Evolutionary conservation across 163 green algal species (phyloP).

Genomic region (Picocystis sp.): DNA sequence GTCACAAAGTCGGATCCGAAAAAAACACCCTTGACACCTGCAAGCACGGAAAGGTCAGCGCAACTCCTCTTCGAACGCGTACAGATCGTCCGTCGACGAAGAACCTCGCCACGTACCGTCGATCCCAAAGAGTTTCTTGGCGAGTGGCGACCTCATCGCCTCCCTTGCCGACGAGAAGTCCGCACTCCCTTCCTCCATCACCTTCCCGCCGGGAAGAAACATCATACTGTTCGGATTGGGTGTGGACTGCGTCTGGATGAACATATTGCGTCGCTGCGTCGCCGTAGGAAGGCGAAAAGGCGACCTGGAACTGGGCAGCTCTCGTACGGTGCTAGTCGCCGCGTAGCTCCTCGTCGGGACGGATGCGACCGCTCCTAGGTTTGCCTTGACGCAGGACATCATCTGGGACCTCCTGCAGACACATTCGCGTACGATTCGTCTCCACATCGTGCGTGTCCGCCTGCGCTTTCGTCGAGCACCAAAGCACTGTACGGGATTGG

Average conservation of each 20-base stretch:
- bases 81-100: no score
- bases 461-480: no score
- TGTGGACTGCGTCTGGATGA: slow-evolving; percentile 93
- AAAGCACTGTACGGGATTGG: no score
- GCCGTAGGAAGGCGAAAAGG: no score
- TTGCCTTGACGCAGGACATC: no score
- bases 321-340: no score
- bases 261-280: slow-evolving; percentile 43
- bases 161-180: slow-evolving; percentile 68
- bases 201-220: slow-evolving; percentile 77
- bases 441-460: no score
- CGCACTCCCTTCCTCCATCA: slow-evolving; percentile 57
- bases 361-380: no score
- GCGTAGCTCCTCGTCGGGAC: no score
- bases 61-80: neutral
- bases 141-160: slow-evolving; percentile 77
- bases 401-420: no score
- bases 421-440: no score
- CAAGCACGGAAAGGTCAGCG: neutral
- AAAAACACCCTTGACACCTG: slow-evolving; percentile 53
- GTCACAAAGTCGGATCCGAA: slow-evolving; percentile 96
- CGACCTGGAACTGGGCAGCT: no score
- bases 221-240: slow-evolving; percentile 92
- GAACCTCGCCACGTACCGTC: slow-evolving; percentile 49
- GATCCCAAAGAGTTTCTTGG: slow-evolving; percentile 76